Evolutionary conservation across 345 rosid genomes (phyloP).

Genomic region (Aurinia saxatilis): DNA sequence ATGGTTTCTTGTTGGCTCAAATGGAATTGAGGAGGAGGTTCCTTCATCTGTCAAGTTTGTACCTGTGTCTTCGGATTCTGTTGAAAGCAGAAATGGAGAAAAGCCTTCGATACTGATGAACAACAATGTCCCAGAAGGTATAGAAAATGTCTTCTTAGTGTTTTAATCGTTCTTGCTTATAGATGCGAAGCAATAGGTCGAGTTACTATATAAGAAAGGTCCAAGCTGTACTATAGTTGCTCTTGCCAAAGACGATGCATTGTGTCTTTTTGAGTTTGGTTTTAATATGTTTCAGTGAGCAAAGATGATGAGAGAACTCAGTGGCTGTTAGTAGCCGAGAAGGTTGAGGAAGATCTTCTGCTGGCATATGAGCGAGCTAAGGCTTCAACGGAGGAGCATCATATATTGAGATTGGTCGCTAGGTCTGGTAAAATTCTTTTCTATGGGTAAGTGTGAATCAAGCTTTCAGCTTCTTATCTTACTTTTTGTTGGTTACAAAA

Average conservation of each 20-base stretch:
- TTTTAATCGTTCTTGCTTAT: background rate
- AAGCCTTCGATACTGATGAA: slow-evolving; percentile 35
- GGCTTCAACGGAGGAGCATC: slow-evolving; percentile 15
- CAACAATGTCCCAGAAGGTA: slow-evolving; percentile 4
- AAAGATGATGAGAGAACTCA: slow-evolving; percentile 26
- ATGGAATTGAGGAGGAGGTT: slow-evolving; percentile 24
- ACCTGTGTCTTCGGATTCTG: slow-evolving; percentile 28
- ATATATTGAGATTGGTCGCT: slow-evolving; percentile 37
- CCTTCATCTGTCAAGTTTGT: slow-evolving; percentile 33
- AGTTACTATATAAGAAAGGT: too few species aligned
- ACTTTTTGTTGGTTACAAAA: background rate
- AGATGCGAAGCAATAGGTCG: too few species aligned
- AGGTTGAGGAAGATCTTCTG: slow-evolving; percentile 39
- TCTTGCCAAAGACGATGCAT: background rate
- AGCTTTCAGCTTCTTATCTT: background rate
- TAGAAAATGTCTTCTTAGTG: background rate
- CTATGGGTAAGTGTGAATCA: slow-evolving; percentile 33
- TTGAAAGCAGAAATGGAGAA: slow-evolving; percentile 22
- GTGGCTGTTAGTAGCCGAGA: slow-evolving; percentile 42
- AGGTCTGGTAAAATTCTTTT: slow-evolving; percentile 50
- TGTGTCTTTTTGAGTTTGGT: background rate
- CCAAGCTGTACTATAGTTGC: too few species aligned
- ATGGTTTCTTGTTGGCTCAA: slow-evolving; percentile 51
- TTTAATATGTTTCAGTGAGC: background rate
- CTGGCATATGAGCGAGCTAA: slow-evolving; percentile 32